phyloP scores from a whole-genome alignment of 2,329 filamentous ascomycete species.

The Venturia pyrina region DNA sequence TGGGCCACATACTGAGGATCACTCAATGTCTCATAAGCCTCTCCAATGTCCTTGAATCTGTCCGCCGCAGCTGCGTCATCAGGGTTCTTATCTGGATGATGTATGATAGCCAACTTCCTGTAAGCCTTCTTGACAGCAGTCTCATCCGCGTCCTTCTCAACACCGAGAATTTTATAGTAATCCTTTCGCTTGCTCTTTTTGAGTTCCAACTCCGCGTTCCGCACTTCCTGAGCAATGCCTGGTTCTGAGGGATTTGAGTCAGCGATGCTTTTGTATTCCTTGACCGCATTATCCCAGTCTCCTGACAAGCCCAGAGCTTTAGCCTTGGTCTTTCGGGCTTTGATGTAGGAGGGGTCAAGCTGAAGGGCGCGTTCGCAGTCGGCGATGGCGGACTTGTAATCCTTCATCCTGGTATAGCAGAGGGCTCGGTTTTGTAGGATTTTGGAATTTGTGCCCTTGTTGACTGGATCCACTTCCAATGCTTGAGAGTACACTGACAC shows the following conservation, averaged over 20 bases:
- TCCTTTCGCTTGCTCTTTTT: slow-evolving; percentile 98
- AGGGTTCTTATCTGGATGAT: slow-evolving; percentile 97
- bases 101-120: slow-evolving; percentile 82
- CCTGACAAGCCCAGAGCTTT: slow-evolving; percentile 79
- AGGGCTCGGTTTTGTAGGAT: slow-evolving; percentile 87
- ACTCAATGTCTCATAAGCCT: slow-evolving; percentile 92
- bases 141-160: slow-evolving; percentile 77
- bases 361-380: slow-evolving; percentile 79
- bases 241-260: slow-evolving; percentile 77
- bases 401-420: slow-evolving; percentile 72
- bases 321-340: slow-evolving; percentile 88
- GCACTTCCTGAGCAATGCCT: slow-evolving; percentile 71
- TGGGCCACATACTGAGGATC: slow-evolving; percentile 67
- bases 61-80: slow-evolving; percentile 75
- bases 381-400: slow-evolving; percentile 68
- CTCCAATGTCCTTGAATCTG: slow-evolving; percentile 94
- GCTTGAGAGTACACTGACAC: slow-evolving; percentile 78
- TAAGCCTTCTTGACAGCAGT: slow-evolving; percentile 93
- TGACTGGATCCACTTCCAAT: slow-evolving; percentile 73
- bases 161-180: slow-evolving; percentile 93
- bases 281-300: slow-evolving; percentile 84
- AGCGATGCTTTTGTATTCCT: slow-evolving; percentile 77
- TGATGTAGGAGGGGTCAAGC: slow-evolving; percentile 75
- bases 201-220: slow-evolving; percentile 82
- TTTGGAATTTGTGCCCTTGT: slow-evolving; percentile 91